phyloP scores from a whole-genome alignment of 176 grass and related monocot genomes.

The Saccharum officinarum region DNA sequence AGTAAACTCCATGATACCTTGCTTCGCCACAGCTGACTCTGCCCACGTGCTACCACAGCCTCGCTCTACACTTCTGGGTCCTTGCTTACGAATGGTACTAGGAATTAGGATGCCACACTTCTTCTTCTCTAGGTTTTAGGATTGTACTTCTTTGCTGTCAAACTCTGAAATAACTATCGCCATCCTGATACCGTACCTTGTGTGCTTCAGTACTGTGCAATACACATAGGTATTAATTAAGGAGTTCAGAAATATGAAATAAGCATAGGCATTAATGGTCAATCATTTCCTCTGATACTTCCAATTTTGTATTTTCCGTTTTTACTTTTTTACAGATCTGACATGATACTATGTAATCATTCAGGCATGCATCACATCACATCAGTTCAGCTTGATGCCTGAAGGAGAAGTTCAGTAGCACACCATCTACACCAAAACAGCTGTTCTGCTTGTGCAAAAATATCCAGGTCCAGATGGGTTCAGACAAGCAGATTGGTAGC shows the following conservation, averaged over 20 bases:
- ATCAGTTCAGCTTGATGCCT: slow-evolving; percentile 19
- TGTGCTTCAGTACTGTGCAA: background rate
- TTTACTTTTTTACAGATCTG: slow-evolving; percentile 8
- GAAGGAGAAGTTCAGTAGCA: slow-evolving; percentile 11
- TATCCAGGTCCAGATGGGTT: slow-evolving; percentile 44
- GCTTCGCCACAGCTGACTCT: slow-evolving; percentile 19
- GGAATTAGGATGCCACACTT: background rate
- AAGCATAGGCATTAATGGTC: background rate
- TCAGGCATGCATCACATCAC: background rate
- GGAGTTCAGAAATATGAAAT: background rate
- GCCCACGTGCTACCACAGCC: background rate
- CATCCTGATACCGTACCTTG: background rate
- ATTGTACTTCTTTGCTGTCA: background rate
- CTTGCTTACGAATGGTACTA: background rate
- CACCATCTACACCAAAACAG: background rate
- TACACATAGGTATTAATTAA: background rate
- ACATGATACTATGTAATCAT: background rate
- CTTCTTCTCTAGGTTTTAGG: background rate
- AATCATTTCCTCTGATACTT: slow-evolving; percentile 7
- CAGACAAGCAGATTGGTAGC: slow-evolving; percentile 60
- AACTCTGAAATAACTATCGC: background rate
- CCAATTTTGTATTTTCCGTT: background rate
- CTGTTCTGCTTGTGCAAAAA: slow-evolving; percentile 13
- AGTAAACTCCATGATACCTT: slow-evolving; percentile 5
- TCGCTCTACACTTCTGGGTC: background rate